phyloP scores from a whole-genome alignment of 306 rosid genomes.

The Arachis stenosperma region DNA sequence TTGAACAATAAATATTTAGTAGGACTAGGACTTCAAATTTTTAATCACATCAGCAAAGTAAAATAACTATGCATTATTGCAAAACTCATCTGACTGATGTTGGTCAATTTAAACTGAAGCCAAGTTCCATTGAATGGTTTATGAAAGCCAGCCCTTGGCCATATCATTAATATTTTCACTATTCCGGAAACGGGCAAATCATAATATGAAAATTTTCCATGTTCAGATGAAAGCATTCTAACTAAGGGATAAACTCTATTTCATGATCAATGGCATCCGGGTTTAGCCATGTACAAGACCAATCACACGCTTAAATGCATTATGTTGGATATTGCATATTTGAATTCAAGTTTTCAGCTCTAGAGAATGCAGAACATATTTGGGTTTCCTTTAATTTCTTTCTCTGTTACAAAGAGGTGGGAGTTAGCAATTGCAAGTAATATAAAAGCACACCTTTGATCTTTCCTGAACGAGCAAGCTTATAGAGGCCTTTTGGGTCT shows the following conservation, averaged over 20 bases:
- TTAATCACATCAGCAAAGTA: background rate
- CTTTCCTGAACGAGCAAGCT: conserved; percentile 91
- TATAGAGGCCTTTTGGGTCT: conserved; percentile 89
- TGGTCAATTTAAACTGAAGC: background rate
- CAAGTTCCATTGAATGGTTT: background rate
- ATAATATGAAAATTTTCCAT: no score
- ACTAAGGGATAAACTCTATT: no score
- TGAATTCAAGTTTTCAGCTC: background rate
- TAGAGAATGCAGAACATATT: conserved; percentile 14
- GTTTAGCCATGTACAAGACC: background rate
- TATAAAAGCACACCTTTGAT: conserved; percentile 64
- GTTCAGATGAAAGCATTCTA: no score
- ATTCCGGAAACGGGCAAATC: no score
- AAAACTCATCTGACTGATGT: background rate
- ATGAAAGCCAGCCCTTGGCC: conserved; percentile 9
- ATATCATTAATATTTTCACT: background rate
- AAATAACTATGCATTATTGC: conserved; percentile 17
- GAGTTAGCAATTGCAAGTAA: conserved; percentile 1
- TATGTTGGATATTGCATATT: conserved; percentile 4
- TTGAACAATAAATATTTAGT: background rate
- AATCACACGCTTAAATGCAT: background rate
- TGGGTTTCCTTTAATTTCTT: conserved; percentile 8
- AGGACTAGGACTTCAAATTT: conserved; percentile 16
- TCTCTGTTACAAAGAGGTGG: background rate
- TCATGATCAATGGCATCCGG: no score